A percentile compares a stretch with the other conserved stretches of the same genome.
Evolutionary conservation across 2,329 filamentous ascomycete species (phyloP).

Genomic region (Exophiala sp.): DNA sequence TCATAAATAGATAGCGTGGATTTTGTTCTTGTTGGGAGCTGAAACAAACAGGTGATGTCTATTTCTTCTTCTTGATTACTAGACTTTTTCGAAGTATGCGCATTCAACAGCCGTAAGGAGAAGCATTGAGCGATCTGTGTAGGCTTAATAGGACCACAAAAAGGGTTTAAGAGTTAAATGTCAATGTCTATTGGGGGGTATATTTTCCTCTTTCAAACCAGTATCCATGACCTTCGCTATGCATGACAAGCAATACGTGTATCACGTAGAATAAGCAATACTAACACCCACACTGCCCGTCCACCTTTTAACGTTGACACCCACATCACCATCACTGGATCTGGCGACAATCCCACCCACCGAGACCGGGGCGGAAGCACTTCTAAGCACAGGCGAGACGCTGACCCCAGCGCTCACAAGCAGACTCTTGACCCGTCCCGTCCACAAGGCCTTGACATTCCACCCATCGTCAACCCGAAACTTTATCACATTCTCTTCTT

Average conservation of each 20-base stretch:
- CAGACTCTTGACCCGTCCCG: conserved; percentile 86
- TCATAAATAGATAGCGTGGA: neutral
- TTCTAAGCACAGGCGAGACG: conserved; percentile 56
- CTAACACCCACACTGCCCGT: conserved; percentile 27
- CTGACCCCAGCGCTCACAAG: conserved; percentile 86
- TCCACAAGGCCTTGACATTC: conserved; percentile 84
- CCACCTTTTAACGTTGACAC: conserved; percentile 21
- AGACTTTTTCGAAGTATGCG: too few relatives aligned
- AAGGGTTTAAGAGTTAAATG: neutral
- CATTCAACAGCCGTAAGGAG: too few relatives aligned
- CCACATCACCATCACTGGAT: conserved; percentile 2
- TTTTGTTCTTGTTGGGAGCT: neutral
- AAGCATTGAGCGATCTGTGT: too few relatives aligned
- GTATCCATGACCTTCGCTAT: neutral
- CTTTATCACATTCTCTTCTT: conserved; percentile 83
- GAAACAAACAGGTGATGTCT: neutral
- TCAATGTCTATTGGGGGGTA: neutral
- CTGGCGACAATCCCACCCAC: neutral
- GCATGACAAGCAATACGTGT: neutral
- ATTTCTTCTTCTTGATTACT: too few relatives aligned
- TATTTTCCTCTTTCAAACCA: neutral
- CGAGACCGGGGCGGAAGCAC: neutral
- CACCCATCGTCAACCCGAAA: conserved; percentile 84
- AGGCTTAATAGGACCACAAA: too few relatives aligned
- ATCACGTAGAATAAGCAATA: conserved; percentile 28